Conservation (phyloP, 768 basidiomycete species). For the Tulasnella sp. region DNA sequence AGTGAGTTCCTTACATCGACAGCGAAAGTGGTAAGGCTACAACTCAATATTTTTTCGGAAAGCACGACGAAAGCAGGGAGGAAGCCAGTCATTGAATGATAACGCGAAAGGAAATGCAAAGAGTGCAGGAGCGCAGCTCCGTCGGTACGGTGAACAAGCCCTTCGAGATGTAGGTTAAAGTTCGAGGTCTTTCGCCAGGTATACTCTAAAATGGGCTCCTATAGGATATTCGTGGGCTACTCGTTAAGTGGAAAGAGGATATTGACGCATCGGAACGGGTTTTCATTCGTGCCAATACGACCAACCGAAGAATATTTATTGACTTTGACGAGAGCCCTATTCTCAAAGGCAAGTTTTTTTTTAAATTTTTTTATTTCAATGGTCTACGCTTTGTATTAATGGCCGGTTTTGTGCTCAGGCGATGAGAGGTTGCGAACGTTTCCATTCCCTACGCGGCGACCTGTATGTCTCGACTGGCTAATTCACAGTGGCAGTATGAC, state of each 20-base stretch:
- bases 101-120: constrained; percentile 86
- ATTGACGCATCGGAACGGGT: constrained; percentile 78
- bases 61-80: constrained; percentile 98
- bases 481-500: background rate
- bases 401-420: constrained; percentile 22
- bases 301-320: constrained; percentile 80
- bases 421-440: constrained; percentile 81
- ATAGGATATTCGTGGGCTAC: constrained; percentile 78
- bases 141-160: constrained; percentile 91
- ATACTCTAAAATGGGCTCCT: constrained; percentile 1
- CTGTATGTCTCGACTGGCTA: constrained; percentile 43
- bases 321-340: constrained; percentile 78
- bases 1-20: constrained; percentile 43
- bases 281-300: constrained; percentile 80
- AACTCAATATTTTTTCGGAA: background rate
- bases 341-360: constrained; percentile 37
- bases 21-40: background rate
- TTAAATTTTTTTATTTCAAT: background rate
- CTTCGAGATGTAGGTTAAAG: constrained; percentile 61
- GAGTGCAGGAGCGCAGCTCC: constrained; percentile 85
- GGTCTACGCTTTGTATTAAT: background rate
- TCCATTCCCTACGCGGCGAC: constrained; percentile 92
- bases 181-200: background rate
- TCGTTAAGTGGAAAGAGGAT: constrained; percentile 81
- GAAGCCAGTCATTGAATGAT: constrained; percentile 85